Base-by-base conservation (phyloP, 2,329 filamentous ascomycete species). In the Aspergillus jensenii region DNA sequence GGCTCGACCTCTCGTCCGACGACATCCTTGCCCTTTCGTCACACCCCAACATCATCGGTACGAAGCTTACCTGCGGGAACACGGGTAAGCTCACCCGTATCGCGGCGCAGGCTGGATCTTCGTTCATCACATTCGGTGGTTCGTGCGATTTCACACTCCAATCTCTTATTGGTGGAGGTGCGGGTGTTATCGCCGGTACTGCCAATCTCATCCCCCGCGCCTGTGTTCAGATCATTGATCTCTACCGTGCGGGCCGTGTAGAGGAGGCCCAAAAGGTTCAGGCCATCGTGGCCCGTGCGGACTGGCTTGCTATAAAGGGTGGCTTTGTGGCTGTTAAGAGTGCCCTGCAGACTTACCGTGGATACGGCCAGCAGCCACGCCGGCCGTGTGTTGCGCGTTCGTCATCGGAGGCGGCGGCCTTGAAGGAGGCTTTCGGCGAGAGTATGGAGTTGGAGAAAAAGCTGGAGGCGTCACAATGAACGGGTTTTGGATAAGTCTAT, bases 81-180 rank as follows among this genome's bases (percentile, higher is more conserved):
- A 89, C 90, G 33, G 88, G 86, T 58, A 91, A 91, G 74, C 82
- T 91, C 49, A 84, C 85, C 4, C 80, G 88, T 8, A 80, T 91
- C 4, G 78, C 81, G 0, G 79, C 81, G 2, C 73, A 75, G 23
- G 75, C 82, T 23, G 71, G 74, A 51, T 53, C 67, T 15, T 77
- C 76, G 7, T 96, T 93, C 80, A 89, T 95, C 84, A 91, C 90
- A 19, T 92, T 95, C 70, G 91, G 91, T 46, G 91, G 91, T 63
- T 90, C 95, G 73, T 91, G 89, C 70, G 91, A 96, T 76, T 96
- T 96, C 75, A 92, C 90, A 1, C 81, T 90, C 27, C 91, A 93
- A 77, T 93, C 90, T 1, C 82, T 93, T 4, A 82, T 88, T 60
- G 90, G 86, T 48, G 91, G 91, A 48, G 91, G 91, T 44, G 89